Percentiles rank a stretch among this genome's conserved stretches.
Conservation (phyloP, 163 green algal genomes). For the Chlamydomonas reinhardtii region DNA sequence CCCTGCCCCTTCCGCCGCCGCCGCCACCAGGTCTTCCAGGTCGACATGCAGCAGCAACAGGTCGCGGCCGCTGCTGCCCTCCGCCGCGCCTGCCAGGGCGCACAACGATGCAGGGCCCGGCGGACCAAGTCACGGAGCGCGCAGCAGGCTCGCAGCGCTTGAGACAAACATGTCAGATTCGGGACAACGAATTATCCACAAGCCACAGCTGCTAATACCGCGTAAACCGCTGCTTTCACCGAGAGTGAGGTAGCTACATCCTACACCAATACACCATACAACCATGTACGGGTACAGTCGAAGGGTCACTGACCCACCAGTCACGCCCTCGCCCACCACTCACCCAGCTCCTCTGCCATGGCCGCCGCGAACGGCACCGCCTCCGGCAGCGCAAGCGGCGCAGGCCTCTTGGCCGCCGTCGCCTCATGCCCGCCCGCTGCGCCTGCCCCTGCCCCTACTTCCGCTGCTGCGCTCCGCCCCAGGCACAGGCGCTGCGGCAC, state of each 20-base stretch:
- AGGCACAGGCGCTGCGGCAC: neutral
- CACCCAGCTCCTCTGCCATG: slow-evolving; percentile 22
- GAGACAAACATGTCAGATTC: no score
- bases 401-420: neutral
- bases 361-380: neutral
- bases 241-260: no score
- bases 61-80: slow-evolving; percentile 42
- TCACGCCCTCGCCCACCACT: neutral
- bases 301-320: no score
- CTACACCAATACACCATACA: no score
- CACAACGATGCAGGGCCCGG: neutral
- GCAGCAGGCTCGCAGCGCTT: no score
- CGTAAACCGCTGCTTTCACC: no score
- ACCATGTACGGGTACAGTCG: no score
- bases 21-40: slow-evolving; percentile 6
- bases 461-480: neutral
- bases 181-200: no score
- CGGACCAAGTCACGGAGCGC: no score
- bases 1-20: neutral
- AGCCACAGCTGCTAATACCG: no score
- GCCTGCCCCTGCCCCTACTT: neutral
- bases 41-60: slow-evolving; percentile 51
- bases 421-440: no score
- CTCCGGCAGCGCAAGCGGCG: slow-evolving; percentile 3
- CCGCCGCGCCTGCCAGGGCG: slow-evolving; percentile 6